Evolutionary conservation across 495 filamentous ascomycete genomes (phyloP).

Genomic region (Penicillium pancosmium): DNA sequence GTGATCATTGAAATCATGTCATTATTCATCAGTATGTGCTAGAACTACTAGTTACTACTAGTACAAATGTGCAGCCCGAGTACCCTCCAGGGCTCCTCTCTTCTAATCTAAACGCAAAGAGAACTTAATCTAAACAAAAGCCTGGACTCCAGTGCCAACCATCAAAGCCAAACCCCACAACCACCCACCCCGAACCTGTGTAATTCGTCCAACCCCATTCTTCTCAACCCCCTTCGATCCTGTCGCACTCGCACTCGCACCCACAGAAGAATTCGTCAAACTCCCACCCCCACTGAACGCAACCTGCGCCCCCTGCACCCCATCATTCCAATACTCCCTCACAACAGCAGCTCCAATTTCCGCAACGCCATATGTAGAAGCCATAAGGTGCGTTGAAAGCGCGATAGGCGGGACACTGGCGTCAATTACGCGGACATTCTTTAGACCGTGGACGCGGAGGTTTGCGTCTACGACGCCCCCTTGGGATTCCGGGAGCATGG

Average conservation of each 20-base stretch:
- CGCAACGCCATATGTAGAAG: constrained; percentile 53
- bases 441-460: constrained; percentile 50
- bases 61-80: background rate
- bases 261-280: background rate
- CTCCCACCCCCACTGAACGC: constrained; percentile 4
- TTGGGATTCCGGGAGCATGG: constrained; percentile 49
- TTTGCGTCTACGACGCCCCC: constrained; percentile 55
- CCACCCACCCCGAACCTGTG: background rate
- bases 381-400: constrained; percentile 52
- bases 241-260: background rate
- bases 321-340: constrained; percentile 2
- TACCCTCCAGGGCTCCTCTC: background rate
- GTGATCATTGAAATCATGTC: background rate
- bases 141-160: background rate
- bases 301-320: background rate
- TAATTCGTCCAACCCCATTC: background rate
- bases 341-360: constrained; percentile 41
- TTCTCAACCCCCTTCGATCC: background rate
- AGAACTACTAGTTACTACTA: background rate
- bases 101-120: background rate
- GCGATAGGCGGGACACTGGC: constrained; percentile 49
- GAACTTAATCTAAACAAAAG: background rate
- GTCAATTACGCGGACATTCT: constrained; percentile 55
- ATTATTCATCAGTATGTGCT: constrained; percentile 2
- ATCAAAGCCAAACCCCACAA: background rate